phyloP scores from a whole-genome alignment of 352 stramenopile genomes.

The Globisporangium carolinianum region DNA sequence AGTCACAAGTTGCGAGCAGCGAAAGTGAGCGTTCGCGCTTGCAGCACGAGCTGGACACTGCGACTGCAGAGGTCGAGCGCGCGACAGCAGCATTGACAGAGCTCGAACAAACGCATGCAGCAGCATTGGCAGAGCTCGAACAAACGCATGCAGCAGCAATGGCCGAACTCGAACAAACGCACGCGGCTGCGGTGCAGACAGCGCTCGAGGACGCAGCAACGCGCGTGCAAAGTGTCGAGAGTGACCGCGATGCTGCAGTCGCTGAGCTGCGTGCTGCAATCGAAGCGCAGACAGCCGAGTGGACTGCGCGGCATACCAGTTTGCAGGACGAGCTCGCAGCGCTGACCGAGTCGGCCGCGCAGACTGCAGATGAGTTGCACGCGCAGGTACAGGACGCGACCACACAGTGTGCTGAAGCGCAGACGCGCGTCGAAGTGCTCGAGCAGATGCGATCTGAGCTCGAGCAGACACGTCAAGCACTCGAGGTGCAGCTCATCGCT shows the following conservation, averaged over 20 bases:
- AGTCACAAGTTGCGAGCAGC: neutral
- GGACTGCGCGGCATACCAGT: constrained; percentile 9
- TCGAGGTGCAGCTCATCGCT: constrained; percentile 4
- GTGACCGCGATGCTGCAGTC: neutral
- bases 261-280: constrained; percentile 3
- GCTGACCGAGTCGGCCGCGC: constrained; percentile 13
- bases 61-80: neutral
- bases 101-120: too few species aligned
- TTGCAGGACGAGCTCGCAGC: constrained; percentile 16
- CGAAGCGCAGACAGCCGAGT: constrained; percentile 1
- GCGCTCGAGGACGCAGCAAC: neutral
- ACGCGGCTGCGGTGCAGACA: neutral
- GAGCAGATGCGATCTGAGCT: constrained; percentile 4
- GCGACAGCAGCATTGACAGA: neutral
- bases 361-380: constrained; percentile 10
- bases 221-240: neutral
- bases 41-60: constrained; percentile 6
- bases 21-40: neutral
- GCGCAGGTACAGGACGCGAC: constrained; percentile 5
- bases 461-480: neutral
- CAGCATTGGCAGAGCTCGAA: too few species aligned
- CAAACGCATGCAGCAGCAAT: neutral
- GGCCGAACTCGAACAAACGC: too few species aligned
- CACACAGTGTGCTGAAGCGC: neutral
- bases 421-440: constrained; percentile 9